Base-by-base conservation (phyloP, 2,329 filamentous ascomycete genomes). In the Fusarium annulatum region DNA sequence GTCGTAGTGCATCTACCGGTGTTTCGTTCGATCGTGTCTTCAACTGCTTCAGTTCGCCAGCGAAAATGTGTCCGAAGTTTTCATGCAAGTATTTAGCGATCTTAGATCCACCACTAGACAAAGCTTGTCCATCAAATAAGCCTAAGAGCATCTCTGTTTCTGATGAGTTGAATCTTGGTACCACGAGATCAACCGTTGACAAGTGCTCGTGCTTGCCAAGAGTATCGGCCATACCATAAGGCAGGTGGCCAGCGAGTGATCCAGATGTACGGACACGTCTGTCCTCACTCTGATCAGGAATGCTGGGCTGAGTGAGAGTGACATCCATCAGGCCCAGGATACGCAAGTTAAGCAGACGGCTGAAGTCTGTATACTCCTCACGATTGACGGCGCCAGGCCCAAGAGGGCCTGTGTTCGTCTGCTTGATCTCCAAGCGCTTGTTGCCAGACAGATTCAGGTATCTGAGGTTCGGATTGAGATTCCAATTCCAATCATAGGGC, bases 401-500 rank as follows among this genome's bases (percentile, higher is more conserved):
- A 53, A 89, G 89, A 12, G 88, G 85, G 15, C 73, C 76, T 71
- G 74, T 80, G 14, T 78, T 76, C 33, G 89, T 90, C 75, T 89
- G 88, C 79, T 93, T 93, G 84, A 99, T 98, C 82, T 99, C 96
- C 39, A 99, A 85, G 57, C 96, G 91, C 82, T 97, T 98, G 85
- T 99, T 99, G 58, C 96, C 96, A 1, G 96, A 98, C 79, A 99
- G 87, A 79, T 98, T 99, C 71, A 99, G 91, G 79, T 97, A 99
- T 72, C 95, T 93, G 74, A 99, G 85, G 77, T 98, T 97, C 55
- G 93, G 94, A 79, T 99, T 99, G 87, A 96, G 94, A 79, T 98
- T 98, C 96, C 96, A 99, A 79, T 99, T 99, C 96, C 96, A 99
- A 81, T 99, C 96, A 80, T 99, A 99, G 0, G 96, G 96, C 87